Evolutionary conservation across 345 rosid genomes (phyloP), one percentile per base, ranked within the genome.

Genomic region (Rubroshorea leprosula): DNA sequence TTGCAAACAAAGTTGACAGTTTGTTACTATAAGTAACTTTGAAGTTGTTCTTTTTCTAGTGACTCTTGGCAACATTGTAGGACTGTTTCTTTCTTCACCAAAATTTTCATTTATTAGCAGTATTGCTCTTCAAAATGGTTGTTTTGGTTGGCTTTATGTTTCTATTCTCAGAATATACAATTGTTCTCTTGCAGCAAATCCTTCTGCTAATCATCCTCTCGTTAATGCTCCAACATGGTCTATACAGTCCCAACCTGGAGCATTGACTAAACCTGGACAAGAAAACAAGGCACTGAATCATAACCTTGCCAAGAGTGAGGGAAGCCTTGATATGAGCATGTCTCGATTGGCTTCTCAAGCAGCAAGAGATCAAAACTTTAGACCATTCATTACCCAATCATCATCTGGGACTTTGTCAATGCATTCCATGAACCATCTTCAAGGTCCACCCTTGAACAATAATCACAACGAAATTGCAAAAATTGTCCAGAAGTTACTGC

Each of bases 141-240:
- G 20, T 23, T 49, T 60, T 22, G 6, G 18, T 25, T 23, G 19
- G 15, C 51, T 16, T 59, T 35, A 24, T 15, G 51, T 16, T 15
- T 55, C 39, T 69, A 20, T 13, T 24, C 23, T 46, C 8, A n/a
- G 23, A 21, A 25, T 43, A 43, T 48, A 7, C 12, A 41, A 55
- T 55, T 61, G 24, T 39, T 52, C 17, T 54, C 17, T 67, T 80
- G 58, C 94, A 89, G 94, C 82, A 63, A 66, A 71, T 74, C 66
- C 81, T 58, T 72, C 81, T 16, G 60, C 76, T 70, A 78, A 68
- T 67, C 85, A 78, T 29, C 71, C 80, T 27, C 26, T 62, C 13
- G 65, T 72, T 57, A 79, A 79, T 76, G 80, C 87, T 64, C 72
- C 83, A 57, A 61, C 80, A 29, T 89, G 96, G 96, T 80, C 97